These are phyloP conservation scores for Xylaria longipes DNA, from an alignment of 495 filamentous ascomycete species.

Conservation along the genomic window DNA sequence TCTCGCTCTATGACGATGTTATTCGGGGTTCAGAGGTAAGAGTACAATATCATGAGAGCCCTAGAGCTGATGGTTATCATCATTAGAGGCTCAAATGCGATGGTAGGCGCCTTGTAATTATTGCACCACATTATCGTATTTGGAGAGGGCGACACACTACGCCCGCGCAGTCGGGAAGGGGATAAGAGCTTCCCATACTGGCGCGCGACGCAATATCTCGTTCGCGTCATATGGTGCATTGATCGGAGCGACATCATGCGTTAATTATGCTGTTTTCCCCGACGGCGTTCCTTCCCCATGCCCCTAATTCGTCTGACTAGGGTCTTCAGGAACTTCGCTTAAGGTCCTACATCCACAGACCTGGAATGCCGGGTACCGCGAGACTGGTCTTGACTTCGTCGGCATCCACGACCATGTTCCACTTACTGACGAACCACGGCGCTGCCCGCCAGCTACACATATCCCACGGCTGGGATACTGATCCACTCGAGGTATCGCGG, in stretches of 20 bases:
- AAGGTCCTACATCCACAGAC: conserved; percentile 22
- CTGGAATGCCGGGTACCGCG: conserved; percentile 22
- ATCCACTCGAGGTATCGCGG: neutral
- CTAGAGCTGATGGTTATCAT: neutral
- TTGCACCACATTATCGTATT: neutral
- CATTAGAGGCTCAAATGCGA: neutral
- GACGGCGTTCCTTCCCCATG: neutral
- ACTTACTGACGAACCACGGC: conserved; percentile 30
- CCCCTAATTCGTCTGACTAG: neutral
- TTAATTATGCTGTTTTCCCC: neutral
- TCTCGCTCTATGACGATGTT: neutral
- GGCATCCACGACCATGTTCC: conserved; percentile 27
- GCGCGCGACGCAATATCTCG: neutral
- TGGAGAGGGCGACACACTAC: neutral
- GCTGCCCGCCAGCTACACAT: conserved; percentile 23
- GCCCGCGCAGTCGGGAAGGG: neutral
- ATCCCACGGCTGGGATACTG: conserved; percentile 26
- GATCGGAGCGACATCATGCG: neutral
- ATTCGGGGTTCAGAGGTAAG: neutral
- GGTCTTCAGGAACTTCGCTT: neutral
- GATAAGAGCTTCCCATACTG: neutral
- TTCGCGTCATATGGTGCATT: neutral
- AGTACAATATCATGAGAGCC: neutral
- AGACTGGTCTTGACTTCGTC: conserved; percentile 20
- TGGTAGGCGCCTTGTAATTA: neutral